phyloP scores from a whole-genome alignment of 2,329 filamentous ascomycete species.

The Fusarium xyrophilum region DNA sequence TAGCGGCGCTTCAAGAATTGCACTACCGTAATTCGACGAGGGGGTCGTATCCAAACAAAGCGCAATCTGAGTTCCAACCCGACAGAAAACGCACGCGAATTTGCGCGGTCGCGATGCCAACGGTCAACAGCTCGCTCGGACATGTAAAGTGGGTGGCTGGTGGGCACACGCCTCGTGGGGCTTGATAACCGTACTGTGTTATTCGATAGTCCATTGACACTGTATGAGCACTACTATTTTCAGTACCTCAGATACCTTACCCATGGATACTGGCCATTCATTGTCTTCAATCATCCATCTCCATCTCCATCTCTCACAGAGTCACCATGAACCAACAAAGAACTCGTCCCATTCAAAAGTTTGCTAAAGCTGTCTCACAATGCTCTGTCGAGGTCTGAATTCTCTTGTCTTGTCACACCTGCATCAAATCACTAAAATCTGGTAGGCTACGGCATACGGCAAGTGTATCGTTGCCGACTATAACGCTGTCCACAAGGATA shows the following conservation, averaged over 20 bases:
- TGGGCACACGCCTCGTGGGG: conserved; percentile 14
- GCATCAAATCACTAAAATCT: conserved; percentile 1
- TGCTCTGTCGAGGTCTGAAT: conserved; percentile 61
- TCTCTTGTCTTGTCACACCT: neutral
- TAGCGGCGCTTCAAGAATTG: neutral
- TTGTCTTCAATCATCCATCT: neutral
- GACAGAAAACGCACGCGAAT: conserved; percentile 33
- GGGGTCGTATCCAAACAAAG: conserved; percentile 28
- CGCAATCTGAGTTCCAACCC: conserved; percentile 11
- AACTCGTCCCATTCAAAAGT: conserved; percentile 60
- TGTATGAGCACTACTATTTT: conserved; percentile 15
- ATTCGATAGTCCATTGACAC: neutral
- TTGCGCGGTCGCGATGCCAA: conserved; percentile 36
- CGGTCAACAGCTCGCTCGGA: conserved; percentile 10
- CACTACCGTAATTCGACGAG: conserved; percentile 15
- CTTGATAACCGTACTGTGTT: conserved; percentile 4
- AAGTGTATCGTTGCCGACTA: conserved; percentile 92
- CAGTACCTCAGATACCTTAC: neutral
- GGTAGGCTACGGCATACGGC: conserved; percentile 82
- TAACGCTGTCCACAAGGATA: conserved; percentile 87
- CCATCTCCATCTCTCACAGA: neutral
- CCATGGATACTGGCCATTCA: neutral
- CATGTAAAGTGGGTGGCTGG: conserved; percentile 44
- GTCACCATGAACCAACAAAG: conserved; percentile 37
- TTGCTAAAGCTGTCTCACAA: conserved; percentile 61